phyloP scores from a whole-genome alignment of 2,329 filamentous ascomycete genomes.

The Delphinella strobiligena region DNA sequence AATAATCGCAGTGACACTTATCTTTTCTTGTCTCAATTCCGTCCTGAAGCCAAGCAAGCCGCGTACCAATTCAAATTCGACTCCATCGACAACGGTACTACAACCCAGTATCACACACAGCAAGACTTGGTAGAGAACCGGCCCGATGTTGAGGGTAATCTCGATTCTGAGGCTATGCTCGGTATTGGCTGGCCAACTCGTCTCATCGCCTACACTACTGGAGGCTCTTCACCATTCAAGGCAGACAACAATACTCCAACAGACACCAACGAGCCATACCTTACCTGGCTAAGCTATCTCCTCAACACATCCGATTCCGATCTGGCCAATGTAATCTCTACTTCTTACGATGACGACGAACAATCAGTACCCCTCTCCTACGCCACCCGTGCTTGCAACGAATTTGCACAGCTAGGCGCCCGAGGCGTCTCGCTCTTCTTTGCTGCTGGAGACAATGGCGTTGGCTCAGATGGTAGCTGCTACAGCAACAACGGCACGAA shows the following conservation, averaged over 20 bases:
- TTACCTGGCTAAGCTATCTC: constrained; percentile 49
- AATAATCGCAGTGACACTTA: constrained; percentile 44
- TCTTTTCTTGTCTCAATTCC: constrained; percentile 43
- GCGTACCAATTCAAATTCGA: constrained; percentile 45
- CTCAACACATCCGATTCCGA: constrained; percentile 38
- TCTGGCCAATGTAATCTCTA: constrained; percentile 51
- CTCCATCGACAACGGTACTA: constrained; percentile 44
- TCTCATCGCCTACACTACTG: constrained; percentile 48
- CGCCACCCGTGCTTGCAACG: constrained; percentile 48
- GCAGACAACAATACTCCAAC: constrained; percentile 34
- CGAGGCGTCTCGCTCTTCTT: constrained; percentile 56
- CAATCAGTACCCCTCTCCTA: constrained; percentile 51
- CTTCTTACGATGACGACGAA: constrained; percentile 57
- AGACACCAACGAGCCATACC: constrained; percentile 57
- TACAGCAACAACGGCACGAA: constrained; percentile 34
- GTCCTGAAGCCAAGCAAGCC: constrained; percentile 34
- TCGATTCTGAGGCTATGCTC: constrained; percentile 51
- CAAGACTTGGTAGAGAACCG: constrained; percentile 21
- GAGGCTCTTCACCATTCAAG: constrained; percentile 42
- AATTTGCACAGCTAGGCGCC: constrained; percentile 54
- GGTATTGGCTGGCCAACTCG: constrained; percentile 43
- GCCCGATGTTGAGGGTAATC: constrained; percentile 45
- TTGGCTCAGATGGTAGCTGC: constrained; percentile 36
- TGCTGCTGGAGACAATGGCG: constrained; percentile 49
- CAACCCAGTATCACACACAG: constrained; percentile 25